A percentile compares a stretch with the other conserved stretches of the same genome.
phyloP scores from a whole-genome alignment of 163 green algal genomes.

The Scenedesmus sp. region DNA sequence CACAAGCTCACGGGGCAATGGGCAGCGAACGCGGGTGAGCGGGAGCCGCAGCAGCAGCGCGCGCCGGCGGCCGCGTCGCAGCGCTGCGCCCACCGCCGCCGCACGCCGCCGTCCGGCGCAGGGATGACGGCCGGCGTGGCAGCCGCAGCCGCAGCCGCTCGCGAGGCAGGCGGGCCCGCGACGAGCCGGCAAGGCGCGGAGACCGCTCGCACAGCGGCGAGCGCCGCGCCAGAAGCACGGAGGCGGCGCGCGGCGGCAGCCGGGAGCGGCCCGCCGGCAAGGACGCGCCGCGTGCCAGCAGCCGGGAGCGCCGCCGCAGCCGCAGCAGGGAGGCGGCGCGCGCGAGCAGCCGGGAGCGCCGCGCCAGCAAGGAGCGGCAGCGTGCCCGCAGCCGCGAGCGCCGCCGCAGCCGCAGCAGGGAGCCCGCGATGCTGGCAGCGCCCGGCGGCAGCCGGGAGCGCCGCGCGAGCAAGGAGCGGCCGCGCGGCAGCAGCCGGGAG shows the following conservation, averaged over 20 bases:
- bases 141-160: not conserved
- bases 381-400: not conserved
- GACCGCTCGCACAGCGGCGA: too few species aligned
- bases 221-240: not conserved
- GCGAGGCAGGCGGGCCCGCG: not conserved
- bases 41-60: not conserved
- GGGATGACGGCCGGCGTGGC: not conserved
- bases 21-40: too few species aligned
- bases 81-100: too few species aligned
- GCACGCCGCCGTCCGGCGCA: too few species aligned
- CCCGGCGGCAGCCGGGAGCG: not conserved
- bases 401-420: not conserved
- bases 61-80: not conserved
- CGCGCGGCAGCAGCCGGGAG: not conserved
- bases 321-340: not conserved
- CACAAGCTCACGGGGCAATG: too few species aligned
- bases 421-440: not conserved
- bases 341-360: not conserved
- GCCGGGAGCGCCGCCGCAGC: constrained; percentile 7
- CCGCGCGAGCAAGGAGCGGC: too few species aligned
- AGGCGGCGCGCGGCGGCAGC: not conserved
- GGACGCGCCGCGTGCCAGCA: not conserved
- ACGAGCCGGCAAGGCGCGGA: not conserved
- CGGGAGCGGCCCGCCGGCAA: not conserved
- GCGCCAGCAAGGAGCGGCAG: too few species aligned